Base-by-base conservation (phyloP, 352 stramenopile species). In the Pelagophyceae sp. region DNA sequence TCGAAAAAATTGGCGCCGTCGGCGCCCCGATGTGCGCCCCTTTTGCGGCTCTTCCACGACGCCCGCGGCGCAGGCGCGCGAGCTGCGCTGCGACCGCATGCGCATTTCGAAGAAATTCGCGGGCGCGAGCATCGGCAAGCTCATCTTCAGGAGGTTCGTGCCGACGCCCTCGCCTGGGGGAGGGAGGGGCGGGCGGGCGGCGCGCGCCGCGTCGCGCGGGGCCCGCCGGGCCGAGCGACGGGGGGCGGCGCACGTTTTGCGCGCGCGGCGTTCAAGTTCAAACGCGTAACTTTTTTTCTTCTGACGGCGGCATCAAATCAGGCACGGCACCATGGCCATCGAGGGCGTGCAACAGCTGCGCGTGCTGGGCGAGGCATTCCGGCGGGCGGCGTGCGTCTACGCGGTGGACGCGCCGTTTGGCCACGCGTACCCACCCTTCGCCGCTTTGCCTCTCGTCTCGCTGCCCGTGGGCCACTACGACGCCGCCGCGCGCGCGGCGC, bases 61-160 rank as follows among this genome's bases (percentile, higher is more conserved):
- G 11, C n/a, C n/a, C n/a, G n/a, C 45, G 45, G 11, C 11, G 23
- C 45, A 54, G 45, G 67, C 67, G 2, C 1, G 19, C 17, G 67
- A 74, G 38, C 67, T 74, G 38, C 33, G 67, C 19, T 74, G 67
- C 38, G 67, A 74, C 1, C 33, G 67, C 20, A 74, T 74, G 67
- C 67, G 67, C 33, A 74, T 74, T 37, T 58, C 35, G 23, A 74
- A 74, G n/a, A 74, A 74, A n/a, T 74, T 58, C 67, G 67, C 67
- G 15, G 67, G 67, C 11, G 35, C 33, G 35, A 35, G 15, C 33
- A 74, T 74, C 67, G 67, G 67, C 17, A 74, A 74, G 67, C 29
- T 74, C 20, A 58, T 74, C 2, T 74, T 74, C 38, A 33, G 67
- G 35, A 17, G 67, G 27, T 19, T 54, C 45, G 45, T 54, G 45